Evolutionary conservation across 805 yeast species (phyloP).

Genomic region (Cyberlindnera amylophila): DNA sequence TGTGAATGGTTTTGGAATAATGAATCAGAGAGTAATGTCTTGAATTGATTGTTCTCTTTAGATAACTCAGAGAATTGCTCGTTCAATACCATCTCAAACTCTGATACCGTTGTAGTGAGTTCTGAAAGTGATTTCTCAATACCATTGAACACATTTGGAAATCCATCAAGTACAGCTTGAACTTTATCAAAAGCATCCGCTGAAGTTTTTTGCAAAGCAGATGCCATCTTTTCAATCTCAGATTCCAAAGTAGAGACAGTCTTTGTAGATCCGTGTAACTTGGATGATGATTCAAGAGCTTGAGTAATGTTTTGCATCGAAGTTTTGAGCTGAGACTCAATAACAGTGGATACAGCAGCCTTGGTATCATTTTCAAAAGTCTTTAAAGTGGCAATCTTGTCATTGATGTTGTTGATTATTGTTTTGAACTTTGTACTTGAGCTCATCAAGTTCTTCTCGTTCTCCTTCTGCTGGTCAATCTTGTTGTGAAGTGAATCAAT

Average conservation of each 20-base stretch:
- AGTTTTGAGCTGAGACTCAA: conserved; percentile 9
- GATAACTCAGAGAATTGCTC: conserved; percentile 23
- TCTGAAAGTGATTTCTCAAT: conserved; percentile 16
- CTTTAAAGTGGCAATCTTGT: conserved; percentile 26
- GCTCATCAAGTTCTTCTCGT: conserved; percentile 30
- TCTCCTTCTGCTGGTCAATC: conserved; percentile 29
- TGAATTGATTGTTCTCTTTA: conserved; percentile 25
- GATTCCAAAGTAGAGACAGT: conserved; percentile 8
- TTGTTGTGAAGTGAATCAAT: conserved; percentile 28
- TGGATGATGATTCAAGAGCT: background rate
- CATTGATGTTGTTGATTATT: conserved; percentile 28
- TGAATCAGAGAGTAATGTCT: conserved; percentile 17
- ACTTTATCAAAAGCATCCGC: conserved; percentile 24
- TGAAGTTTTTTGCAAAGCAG: conserved; percentile 18
- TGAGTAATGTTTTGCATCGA: conserved; percentile 7
- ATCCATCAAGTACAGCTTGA: conserved; percentile 19
- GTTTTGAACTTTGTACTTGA: conserved; percentile 32
- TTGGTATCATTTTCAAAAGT: conserved; percentile 23
- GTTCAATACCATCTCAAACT: conserved; percentile 14
- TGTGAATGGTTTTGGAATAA: conserved; percentile 24
- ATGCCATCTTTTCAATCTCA: conserved; percentile 14
- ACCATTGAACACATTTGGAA: conserved; percentile 22
- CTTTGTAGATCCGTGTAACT: conserved; percentile 3
- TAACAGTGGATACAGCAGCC: conserved; percentile 11
- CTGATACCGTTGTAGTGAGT: conserved; percentile 9